A percentile compares a stretch with the other conserved stretches of the same genome.
phyloP scores from a whole-genome alignment of 2,329 filamentous ascomycete species.

The Ophiocordyceps unilateralis region DNA sequence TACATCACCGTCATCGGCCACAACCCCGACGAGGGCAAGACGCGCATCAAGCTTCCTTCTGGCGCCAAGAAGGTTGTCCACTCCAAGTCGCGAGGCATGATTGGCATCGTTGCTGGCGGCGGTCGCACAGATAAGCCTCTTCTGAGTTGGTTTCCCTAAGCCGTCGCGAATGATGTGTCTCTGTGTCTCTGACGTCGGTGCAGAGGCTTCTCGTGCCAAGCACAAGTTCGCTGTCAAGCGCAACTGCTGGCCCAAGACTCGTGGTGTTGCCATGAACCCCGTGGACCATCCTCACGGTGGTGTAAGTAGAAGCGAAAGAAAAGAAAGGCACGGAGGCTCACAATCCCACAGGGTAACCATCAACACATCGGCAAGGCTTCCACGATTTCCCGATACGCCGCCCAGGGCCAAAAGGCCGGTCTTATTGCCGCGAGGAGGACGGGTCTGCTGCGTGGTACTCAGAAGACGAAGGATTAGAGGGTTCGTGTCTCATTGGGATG shows the following conservation, averaged over 20 bases:
- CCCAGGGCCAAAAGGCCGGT: slow-evolving; percentile 99
- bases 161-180: neutral
- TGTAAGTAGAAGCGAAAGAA: slow-evolving; percentile 30
- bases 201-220: slow-evolving; percentile 98
- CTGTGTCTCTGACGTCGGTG: slow-evolving; percentile 6
- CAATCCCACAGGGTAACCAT: slow-evolving; percentile 69
- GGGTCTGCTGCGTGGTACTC: slow-evolving; percentile 99
- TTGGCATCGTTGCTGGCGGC: slow-evolving; percentile 98
- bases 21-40: slow-evolving; percentile 99
- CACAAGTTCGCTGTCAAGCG: slow-evolving; percentile 99
- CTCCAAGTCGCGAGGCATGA: slow-evolving; percentile 89
- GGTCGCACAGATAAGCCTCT: slow-evolving; percentile 99
- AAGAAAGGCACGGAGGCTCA: slow-evolving; percentile 20
- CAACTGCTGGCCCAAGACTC: slow-evolving; percentile 99
- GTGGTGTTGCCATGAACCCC: slow-evolving; percentile 99
- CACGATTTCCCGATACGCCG: slow-evolving; percentile 95
- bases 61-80: slow-evolving; percentile 98
- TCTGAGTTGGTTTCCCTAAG: slow-evolving; percentile 48
- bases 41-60: slow-evolving; percentile 96
- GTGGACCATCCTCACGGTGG: slow-evolving; percentile 98
- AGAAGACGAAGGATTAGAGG: slow-evolving; percentile 95
- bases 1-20: slow-evolving; percentile 97
- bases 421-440: slow-evolving; percentile 99
- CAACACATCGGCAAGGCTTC: slow-evolving; percentile 99
- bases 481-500: slow-evolving; percentile 43